Conservation (phyloP, 345 rosid genomes). For the Raphanus sativus region DNA sequence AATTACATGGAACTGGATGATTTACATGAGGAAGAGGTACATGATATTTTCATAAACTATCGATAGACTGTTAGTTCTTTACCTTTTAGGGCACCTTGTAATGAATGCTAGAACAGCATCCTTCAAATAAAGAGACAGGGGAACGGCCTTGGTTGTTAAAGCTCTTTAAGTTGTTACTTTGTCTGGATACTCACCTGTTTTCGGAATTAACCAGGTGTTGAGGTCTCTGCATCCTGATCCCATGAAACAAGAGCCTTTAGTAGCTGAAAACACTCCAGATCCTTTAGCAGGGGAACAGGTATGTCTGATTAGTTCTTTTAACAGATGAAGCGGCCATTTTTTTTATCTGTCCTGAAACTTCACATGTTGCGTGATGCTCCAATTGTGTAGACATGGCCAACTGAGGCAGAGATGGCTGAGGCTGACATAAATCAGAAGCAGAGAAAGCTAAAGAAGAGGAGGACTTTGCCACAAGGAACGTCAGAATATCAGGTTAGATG, state of each 20-base stretch:
- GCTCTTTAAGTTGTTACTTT: background rate
- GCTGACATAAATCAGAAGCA: slow-evolving; percentile 48
- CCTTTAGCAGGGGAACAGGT: slow-evolving; percentile 97
- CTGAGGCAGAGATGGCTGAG: slow-evolving; percentile 91
- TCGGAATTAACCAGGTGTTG: slow-evolving; percentile 50
- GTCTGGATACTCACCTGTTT: slow-evolving; percentile 2
- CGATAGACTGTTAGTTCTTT: background rate
- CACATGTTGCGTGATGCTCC: slow-evolving; percentile 24
- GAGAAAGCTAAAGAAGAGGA: slow-evolving; percentile 56
- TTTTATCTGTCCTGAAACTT: slow-evolving; percentile 12
- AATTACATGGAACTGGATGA: slow-evolving; percentile 76
- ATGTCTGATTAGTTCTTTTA: slow-evolving; percentile 15
- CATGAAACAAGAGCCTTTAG: slow-evolving; percentile 62
- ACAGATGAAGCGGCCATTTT: background rate
- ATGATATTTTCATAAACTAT: background rate
- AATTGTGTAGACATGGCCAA: slow-evolving; percentile 87
- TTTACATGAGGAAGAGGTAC: slow-evolving; percentile 60
- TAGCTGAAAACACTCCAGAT: slow-evolving; percentile 80
- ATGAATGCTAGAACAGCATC: slow-evolving; percentile 7
- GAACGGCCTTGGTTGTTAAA: background rate
- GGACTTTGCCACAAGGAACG: slow-evolving; percentile 77
- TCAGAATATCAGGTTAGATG: slow-evolving; percentile 85
- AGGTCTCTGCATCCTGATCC: slow-evolving; percentile 63
- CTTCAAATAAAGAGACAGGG: background rate
- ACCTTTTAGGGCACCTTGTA: background rate